Evolutionary conservation across 208 protist genomes (phyloP).

Genomic region (Crithidia mellificae): DNA sequence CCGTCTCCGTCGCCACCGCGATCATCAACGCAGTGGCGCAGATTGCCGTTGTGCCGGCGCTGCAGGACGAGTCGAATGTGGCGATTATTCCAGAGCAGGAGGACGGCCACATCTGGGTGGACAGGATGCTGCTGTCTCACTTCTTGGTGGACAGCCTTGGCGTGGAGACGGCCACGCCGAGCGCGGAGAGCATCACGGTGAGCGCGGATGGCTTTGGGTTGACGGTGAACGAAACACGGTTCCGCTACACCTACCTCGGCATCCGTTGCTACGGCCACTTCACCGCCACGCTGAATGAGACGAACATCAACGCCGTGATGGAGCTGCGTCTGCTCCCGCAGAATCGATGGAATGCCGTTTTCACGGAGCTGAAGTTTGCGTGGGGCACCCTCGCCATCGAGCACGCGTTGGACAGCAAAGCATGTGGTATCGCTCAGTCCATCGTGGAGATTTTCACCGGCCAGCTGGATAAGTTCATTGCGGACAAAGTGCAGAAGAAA

Average conservation of each 20-base stretch:
- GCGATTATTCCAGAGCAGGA: slow-evolving; percentile 40
- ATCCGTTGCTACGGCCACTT: slow-evolving; percentile 45
- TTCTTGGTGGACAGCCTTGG: slow-evolving; percentile 35
- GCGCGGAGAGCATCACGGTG: slow-evolving; percentile 35
- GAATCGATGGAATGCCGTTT: slow-evolving; percentile 34
- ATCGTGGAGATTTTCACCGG: slow-evolving; percentile 56
- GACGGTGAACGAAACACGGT: slow-evolving; percentile 50
- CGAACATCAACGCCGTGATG: slow-evolving; percentile 25
- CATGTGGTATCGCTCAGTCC: slow-evolving; percentile 47
- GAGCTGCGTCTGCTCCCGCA: slow-evolving; percentile 33
- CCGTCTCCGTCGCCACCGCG: slow-evolving; percentile 18
- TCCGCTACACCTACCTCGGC: slow-evolving; percentile 36
- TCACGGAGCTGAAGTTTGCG: slow-evolving; percentile 22
- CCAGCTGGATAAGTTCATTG: slow-evolving; percentile 55
- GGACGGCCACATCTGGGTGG: slow-evolving; percentile 43
- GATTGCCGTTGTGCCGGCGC: slow-evolving; percentile 12
- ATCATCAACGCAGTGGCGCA: slow-evolving; percentile 23
- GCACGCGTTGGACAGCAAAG: slow-evolving; percentile 42
- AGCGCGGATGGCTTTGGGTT: slow-evolving; percentile 30
- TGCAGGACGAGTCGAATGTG: slow-evolving; percentile 30
- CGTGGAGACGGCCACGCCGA: slow-evolving; percentile 24
- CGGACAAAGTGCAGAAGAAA: slow-evolving; percentile 35
- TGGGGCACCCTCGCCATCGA: slow-evolving; percentile 52
- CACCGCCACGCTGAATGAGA: slow-evolving; percentile 36
- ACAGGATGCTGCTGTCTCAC: slow-evolving; percentile 43